phyloP scores from a whole-genome alignment of 768 basidiomycete species.

The Lentinula sp. region DNA sequence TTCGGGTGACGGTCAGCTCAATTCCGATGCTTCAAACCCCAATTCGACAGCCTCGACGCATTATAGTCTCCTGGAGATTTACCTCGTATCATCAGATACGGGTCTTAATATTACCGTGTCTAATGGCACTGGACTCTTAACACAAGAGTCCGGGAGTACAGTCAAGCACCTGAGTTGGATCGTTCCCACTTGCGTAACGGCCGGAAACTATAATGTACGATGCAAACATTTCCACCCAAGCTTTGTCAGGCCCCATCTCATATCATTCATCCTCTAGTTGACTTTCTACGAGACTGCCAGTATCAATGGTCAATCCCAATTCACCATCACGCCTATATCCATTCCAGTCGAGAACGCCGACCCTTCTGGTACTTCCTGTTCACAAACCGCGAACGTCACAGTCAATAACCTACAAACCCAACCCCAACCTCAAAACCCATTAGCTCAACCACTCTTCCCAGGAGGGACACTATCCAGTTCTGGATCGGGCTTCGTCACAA shows the following conservation, averaged over 20 bases:
- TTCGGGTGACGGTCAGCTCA: constrained; percentile 40
- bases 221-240: background rate
- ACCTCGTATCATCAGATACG: constrained; percentile 31
- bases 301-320: constrained; percentile 24
- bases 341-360: constrained; percentile 25
- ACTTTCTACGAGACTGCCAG: constrained; percentile 39
- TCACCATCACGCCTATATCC: constrained; percentile 34
- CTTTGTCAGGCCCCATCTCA: background rate
- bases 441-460: constrained; percentile 22
- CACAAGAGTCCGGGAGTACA: constrained; percentile 31
- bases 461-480: background rate
- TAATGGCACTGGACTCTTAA: constrained; percentile 25
- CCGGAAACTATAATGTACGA: constrained; percentile 38
- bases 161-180: constrained; percentile 31
- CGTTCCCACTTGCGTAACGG: constrained; percentile 34
- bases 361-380: constrained; percentile 18
- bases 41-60: constrained; percentile 27
- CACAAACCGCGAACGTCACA: constrained; percentile 8
- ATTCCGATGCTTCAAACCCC: constrained; percentile 24
- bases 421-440: constrained; percentile 29
- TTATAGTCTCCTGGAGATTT: constrained; percentile 34
- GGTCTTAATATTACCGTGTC: constrained; percentile 36
- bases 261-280: constrained; percentile 20
- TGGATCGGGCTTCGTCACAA: constrained; percentile 6
- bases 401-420: constrained; percentile 18